Percentiles rank a stretch among this genome's conserved stretches.
phyloP scores from a whole-genome alignment of 306 rosid species.

The Vigna trinervia region DNA sequence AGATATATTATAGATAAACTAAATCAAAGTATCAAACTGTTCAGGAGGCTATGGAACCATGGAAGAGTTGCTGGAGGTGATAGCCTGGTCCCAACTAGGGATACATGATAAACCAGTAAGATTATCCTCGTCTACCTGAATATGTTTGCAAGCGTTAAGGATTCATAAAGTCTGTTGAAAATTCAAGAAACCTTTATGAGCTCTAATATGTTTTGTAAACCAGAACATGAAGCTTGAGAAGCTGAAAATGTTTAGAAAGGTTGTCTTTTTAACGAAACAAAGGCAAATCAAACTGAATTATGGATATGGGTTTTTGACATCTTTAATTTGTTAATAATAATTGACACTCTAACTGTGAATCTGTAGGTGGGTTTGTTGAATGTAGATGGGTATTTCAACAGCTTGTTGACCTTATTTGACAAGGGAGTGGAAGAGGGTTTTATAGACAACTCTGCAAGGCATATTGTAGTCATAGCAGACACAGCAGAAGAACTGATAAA shows the following conservation, averaged over 20 bases:
- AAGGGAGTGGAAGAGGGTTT: conserved; percentile 81
- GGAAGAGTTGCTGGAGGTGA: conserved; percentile 58
- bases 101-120: conserved; percentile 57
- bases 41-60: conserved; percentile 62
- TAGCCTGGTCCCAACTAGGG: conserved; percentile 59
- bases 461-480: conserved; percentile 64
- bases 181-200: too few relatives aligned
- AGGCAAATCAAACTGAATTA: background rate
- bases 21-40: conserved; percentile 12
- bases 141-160: background rate
- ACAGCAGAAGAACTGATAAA: conserved; percentile 60
- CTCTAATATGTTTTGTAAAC: background rate
- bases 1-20: background rate
- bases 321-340: background rate
- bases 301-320: background rate
- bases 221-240: background rate
- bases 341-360: conserved; percentile 10
- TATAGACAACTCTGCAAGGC: conserved; percentile 63
- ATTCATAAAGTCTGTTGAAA: background rate
- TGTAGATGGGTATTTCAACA: conserved; percentile 71
- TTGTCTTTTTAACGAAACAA: background rate
- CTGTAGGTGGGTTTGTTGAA: conserved; percentile 75
- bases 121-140: background rate
- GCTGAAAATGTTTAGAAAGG: background rate
- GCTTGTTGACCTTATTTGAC: conserved; percentile 66